Evolutionary conservation across 2,329 filamentous ascomycete species (phyloP).

Genomic region (Cladosporium sp.): DNA sequence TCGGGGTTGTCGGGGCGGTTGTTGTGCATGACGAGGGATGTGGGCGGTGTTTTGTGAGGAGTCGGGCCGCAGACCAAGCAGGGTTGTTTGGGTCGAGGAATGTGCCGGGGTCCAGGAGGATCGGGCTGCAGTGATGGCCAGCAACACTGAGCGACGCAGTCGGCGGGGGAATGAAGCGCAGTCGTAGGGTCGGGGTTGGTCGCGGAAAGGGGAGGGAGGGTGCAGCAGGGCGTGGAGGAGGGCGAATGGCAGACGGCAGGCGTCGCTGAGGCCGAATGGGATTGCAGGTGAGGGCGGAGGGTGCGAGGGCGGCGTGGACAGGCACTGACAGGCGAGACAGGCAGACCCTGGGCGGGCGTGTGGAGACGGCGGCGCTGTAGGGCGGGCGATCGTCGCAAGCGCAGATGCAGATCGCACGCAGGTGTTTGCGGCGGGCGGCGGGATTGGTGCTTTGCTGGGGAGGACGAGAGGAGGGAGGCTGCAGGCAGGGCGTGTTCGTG

Average conservation of each 20-base stretch:
- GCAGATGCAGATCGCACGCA: too few species aligned
- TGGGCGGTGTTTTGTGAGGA: background rate
- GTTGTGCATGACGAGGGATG: slow-evolving; percentile 4
- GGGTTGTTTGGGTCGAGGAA: background rate
- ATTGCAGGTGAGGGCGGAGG: background rate
- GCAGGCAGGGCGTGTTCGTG: too few species aligned
- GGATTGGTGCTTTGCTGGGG: too few species aligned
- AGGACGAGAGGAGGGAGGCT: too few species aligned
- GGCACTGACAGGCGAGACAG: background rate
- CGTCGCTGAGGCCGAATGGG: background rate
- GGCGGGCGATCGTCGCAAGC: background rate
- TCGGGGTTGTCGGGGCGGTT: background rate
- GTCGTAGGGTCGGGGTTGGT: background rate
- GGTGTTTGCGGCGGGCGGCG: too few species aligned
- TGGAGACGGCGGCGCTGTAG: background rate
- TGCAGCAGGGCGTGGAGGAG: background rate
- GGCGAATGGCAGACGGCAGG: background rate
- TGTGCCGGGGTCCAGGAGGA: background rate
- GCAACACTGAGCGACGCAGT: slow-evolving; percentile 2
- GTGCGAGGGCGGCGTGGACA: background rate
- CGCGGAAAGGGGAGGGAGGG: background rate
- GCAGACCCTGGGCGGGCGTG: background rate
- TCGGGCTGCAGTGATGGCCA: background rate
- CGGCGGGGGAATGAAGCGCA: background rate
- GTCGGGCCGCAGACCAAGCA: background rate